Percentiles rank a stretch among this genome's conserved stretches.
These are phyloP conservation scores for Pleoardoris graminearum DNA, from an alignment of 2,329 filamentous ascomycete genomes.

Conservation along the genomic window DNA sequence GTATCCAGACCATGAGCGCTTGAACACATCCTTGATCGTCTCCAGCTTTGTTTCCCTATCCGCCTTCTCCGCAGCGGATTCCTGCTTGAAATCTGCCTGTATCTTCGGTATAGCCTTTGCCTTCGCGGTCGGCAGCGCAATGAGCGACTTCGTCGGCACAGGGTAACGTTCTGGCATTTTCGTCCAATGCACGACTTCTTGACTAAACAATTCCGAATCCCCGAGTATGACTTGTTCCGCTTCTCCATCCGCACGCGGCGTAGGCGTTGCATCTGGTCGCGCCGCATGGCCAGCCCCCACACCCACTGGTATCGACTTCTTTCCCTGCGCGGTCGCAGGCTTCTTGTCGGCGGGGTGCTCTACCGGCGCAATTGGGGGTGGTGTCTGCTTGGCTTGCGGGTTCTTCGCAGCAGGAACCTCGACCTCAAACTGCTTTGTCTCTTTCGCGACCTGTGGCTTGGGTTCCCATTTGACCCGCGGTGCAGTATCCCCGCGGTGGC, in stretches of 20 bases:
- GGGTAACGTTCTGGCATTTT: constrained; percentile 79
- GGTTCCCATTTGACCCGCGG: constrained; percentile 25
- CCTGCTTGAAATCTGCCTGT: constrained; percentile 71
- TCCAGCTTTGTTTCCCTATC: constrained; percentile 67
- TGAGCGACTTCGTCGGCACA: constrained; percentile 69
- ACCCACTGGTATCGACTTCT: constrained; percentile 15
- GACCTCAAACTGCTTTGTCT: constrained; percentile 38
- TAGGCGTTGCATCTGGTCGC: constrained; percentile 13
- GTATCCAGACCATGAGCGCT: constrained; percentile 82
- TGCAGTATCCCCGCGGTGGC: constrained; percentile 22
- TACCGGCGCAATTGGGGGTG: constrained; percentile 33
- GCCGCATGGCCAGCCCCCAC: constrained; percentile 6
- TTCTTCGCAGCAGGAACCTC: constrained; percentile 37
- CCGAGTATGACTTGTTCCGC: constrained; percentile 35
- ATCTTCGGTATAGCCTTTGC: constrained; percentile 74
- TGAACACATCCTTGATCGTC: constrained; percentile 72
- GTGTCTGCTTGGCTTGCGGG: constrained; percentile 27
- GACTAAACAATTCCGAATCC: constrained; percentile 15
- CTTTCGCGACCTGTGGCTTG: constrained; percentile 32
- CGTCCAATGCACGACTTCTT: constrained; percentile 66
- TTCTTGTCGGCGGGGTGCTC: constrained; percentile 22
- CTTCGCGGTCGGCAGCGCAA: constrained; percentile 72
- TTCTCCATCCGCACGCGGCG: constrained; percentile 29
- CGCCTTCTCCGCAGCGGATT: constrained; percentile 55
- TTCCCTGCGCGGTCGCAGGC: constrained; percentile 13